Evolutionary conservation across 352 stramenopile species (phyloP), one percentile per base, ranked within the genome.

Genomic region (Phytophthora boehmeriae): DNA sequence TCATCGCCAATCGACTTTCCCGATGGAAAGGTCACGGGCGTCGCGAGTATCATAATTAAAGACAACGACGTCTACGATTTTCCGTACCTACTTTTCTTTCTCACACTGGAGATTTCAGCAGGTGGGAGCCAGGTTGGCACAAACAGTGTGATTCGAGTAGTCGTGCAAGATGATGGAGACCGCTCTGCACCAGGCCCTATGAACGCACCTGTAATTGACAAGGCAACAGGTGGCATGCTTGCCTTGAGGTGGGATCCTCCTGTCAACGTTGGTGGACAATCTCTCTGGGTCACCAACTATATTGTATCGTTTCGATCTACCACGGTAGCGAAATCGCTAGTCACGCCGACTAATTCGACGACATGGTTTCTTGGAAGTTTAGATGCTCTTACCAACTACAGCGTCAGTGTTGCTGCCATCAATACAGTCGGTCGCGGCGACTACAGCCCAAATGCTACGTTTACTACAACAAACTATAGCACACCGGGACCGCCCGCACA

Each of bases 161-260:
- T 62, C 0, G 71, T 89, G 4, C 27, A 59, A 17, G 78, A 90
- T 57, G 72, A 90, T 35, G 73, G 78, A 1, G 81, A 90, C 52
- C 56, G 9, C 8, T 88, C 76, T 20, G 42, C 42, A 1, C 81
- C 81, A 17, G 81, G 78, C 16, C 6, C 20, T 8, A 62, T 88
- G 20, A 44, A 30, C 0, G 23, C 56, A 11, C 28, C 69, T 10
- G 41, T 28, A 0, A 17, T 77, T 8, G 38, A 50, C 4, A 63
- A 60, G 34, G 65, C 62, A 8, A 90, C 81, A 0, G 81, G 81
- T 19, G 81, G 78, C 0, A 70, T 88, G 73, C 41, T 89, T 2
- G 36, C 22, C 19, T 30, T 90, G 0, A 38, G 49, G 0, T 90
- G 81, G 81, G 38, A 32, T 1, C 36, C 68, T n/a, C 78, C 78